A percentile compares a stretch with the other conserved stretches of the same genome.
phyloP scores from a whole-genome alignment of 192 early-diverging fungal species.

The Coemansia sp. region DNA sequence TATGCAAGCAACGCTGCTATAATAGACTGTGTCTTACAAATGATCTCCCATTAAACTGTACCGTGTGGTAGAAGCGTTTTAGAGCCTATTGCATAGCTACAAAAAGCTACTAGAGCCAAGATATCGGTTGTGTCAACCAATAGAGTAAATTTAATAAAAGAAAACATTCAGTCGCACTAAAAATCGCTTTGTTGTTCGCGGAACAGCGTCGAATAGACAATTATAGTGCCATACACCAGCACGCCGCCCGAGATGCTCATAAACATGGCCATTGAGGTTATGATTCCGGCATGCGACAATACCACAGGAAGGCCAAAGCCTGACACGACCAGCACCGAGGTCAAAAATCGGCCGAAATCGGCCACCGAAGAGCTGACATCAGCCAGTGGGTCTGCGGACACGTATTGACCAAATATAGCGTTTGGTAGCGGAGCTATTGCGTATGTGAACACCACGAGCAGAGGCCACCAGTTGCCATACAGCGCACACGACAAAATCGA shows the following conservation, averaged over 20 bases:
- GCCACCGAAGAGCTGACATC: constrained; percentile 60
- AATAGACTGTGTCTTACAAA: too few relatives aligned
- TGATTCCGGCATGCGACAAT: constrained; percentile 79
- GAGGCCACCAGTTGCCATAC: constrained; percentile 94
- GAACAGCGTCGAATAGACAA: constrained; percentile 50
- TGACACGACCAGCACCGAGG: constrained; percentile 87
- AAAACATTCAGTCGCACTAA: constrained; percentile 5
- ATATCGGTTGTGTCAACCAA: too few relatives aligned
- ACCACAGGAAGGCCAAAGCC: constrained; percentile 84
- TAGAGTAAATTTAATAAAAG: background rate
- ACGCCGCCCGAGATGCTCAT: constrained; percentile 90
- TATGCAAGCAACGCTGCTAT: too few relatives aligned
- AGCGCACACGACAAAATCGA: constrained; percentile 95
- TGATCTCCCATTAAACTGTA: too few relatives aligned
- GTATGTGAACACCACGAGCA: constrained; percentile 92
- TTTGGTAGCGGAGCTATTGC: constrained; percentile 92
- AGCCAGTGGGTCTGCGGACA: constrained; percentile 69
- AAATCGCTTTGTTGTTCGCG: constrained; percentile 35
- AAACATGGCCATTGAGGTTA: constrained; percentile 80
- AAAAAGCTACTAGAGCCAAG: too few relatives aligned
- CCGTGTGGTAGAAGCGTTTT: too few relatives aligned
- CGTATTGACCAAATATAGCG: constrained; percentile 73
- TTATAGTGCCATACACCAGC: constrained; percentile 91
- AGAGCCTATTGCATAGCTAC: too few relatives aligned
- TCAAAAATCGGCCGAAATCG: constrained; percentile 83